phyloP scores from a whole-genome alignment of 768 basidiomycete genomes.

The Hemileccinum rubropunctum region DNA sequence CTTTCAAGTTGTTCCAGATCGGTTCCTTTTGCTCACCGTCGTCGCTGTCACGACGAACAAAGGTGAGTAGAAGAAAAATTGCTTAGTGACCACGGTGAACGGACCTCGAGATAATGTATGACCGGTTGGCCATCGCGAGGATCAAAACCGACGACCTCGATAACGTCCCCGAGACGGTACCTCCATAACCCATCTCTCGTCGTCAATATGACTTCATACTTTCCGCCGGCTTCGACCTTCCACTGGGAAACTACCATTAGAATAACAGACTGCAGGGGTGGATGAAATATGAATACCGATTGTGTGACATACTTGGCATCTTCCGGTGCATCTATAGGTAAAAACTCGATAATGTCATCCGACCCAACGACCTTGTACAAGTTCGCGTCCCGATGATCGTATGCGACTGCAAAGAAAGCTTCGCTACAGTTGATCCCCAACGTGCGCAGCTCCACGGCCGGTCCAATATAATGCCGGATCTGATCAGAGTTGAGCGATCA shows the following conservation, averaged over 20 bases:
- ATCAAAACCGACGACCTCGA: neutral
- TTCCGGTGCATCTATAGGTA: slow-evolving; percentile 18
- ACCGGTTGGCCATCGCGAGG: neutral
- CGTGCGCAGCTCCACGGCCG: slow-evolving; percentile 18
- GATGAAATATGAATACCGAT: slow-evolving; percentile 6
- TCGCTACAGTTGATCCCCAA: slow-evolving; percentile 23
- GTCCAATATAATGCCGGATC: slow-evolving; percentile 17
- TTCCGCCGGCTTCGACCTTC: neutral
- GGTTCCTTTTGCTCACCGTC: slow-evolving; percentile 12
- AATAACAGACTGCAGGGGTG: neutral
- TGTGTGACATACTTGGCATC: slow-evolving; percentile 19
- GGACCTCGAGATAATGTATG: slow-evolving; percentile 21
- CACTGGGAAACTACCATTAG: neutral
- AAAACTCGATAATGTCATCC: slow-evolving; percentile 23
- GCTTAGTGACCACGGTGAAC: neutral
- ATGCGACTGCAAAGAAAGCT: slow-evolving; percentile 20
- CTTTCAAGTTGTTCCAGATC: neutral
- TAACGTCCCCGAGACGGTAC: neutral
- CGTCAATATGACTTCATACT: neutral
- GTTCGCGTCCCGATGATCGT: slow-evolving; percentile 21
- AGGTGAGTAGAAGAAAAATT: neutral
- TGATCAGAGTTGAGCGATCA: neutral
- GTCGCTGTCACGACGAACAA: slow-evolving; percentile 6
- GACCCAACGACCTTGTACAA: slow-evolving; percentile 24
- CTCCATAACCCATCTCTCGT: neutral